Percentiles rank a stretch among this genome's conserved stretches.
phyloP scores from a whole-genome alignment of 768 basidiomycete genomes.

The Candolleomyces aberdarensis region DNA sequence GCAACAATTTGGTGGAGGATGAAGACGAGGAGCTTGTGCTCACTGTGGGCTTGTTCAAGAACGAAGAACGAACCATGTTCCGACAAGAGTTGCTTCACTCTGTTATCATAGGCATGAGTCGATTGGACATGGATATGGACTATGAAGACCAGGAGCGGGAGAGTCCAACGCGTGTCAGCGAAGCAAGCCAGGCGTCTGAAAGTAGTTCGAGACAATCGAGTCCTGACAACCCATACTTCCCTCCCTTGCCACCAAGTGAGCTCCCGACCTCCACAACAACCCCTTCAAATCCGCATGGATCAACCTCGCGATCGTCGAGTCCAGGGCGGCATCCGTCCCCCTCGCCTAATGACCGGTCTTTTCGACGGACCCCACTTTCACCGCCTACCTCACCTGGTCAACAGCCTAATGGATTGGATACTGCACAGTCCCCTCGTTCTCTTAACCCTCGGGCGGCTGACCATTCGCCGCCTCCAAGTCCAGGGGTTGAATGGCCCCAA shows the following conservation, averaged over 20 bases:
- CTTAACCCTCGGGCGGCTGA: background rate
- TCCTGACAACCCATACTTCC: slow-evolving; percentile 53
- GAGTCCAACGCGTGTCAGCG: slow-evolving; percentile 3
- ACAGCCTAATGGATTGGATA: background rate
- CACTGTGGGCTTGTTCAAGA: slow-evolving; percentile 46
- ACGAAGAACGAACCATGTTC: slow-evolving; percentile 58
- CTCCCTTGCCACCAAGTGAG: slow-evolving; percentile 24
- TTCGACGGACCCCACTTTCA: background rate
- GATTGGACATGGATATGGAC: slow-evolving; percentile 46
- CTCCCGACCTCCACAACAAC: slow-evolving; percentile 13
- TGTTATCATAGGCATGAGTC: slow-evolving; percentile 87
- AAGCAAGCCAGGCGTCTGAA: background rate
- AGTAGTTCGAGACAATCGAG: slow-evolving; percentile 3
- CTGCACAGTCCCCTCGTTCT: background rate
- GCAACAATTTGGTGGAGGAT: slow-evolving; percentile 19
- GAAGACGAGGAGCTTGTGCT: slow-evolving; percentile 33
- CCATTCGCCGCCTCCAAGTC: background rate
- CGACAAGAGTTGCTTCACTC: slow-evolving; percentile 81
- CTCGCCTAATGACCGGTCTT: background rate
- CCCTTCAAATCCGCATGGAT: background rate
- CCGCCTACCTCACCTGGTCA: background rate
- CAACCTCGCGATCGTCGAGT: background rate
- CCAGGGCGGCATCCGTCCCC: background rate
- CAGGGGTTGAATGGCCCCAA: slow-evolving; percentile 1
- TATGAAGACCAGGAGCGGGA: slow-evolving; percentile 14